phyloP scores from a whole-genome alignment of 2,329 filamentous ascomycete genomes.

The Pleomassaria siparia region DNA sequence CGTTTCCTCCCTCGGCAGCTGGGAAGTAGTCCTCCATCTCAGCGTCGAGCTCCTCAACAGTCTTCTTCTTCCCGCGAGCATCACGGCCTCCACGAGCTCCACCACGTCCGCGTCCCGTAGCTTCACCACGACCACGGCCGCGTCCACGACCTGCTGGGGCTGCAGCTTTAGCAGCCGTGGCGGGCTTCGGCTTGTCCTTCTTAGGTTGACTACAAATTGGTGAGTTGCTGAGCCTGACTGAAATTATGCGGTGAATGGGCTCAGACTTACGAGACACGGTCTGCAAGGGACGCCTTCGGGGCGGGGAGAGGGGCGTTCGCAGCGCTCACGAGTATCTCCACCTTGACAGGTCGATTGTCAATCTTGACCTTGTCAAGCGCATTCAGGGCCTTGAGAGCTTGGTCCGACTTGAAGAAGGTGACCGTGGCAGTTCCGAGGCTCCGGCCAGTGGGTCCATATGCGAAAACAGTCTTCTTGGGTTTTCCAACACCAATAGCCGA shows the following conservation, averaged over 20 bases:
- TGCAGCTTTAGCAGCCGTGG: slow-evolving; percentile 70
- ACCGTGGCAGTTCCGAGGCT: slow-evolving; percentile 93
- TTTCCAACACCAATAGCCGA: slow-evolving; percentile 85
- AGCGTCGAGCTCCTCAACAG: slow-evolving; percentile 89
- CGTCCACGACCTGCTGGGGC: slow-evolving; percentile 51
- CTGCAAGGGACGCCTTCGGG: slow-evolving; percentile 68
- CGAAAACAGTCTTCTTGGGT: slow-evolving; percentile 87
- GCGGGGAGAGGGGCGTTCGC: slow-evolving; percentile 68
- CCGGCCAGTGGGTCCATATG: slow-evolving; percentile 87
- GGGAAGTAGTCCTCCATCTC: slow-evolving; percentile 98
- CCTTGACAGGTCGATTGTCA: slow-evolving; percentile 89
- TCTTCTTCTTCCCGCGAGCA: slow-evolving; percentile 77
- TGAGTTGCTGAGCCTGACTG: slow-evolving; percentile 11
- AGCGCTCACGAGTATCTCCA: slow-evolving; percentile 87
- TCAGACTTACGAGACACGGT: slow-evolving; percentile 77
- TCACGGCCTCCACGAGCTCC: slow-evolving; percentile 11
- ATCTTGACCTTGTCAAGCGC: slow-evolving; percentile 87
- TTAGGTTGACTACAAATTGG: slow-evolving; percentile 64
- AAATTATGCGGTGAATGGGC: not conserved
- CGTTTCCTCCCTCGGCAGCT: slow-evolving; percentile 46
- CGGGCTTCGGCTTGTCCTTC: slow-evolving; percentile 65
- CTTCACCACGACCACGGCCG: slow-evolving; percentile 46
- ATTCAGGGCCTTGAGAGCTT: slow-evolving; percentile 80
- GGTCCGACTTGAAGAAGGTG: slow-evolving; percentile 77
- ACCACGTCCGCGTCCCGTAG: slow-evolving; percentile 53